Conservation (phyloP, 1,284 basidiomycete species). For the Microstroma glucosiphilum region DNA sequence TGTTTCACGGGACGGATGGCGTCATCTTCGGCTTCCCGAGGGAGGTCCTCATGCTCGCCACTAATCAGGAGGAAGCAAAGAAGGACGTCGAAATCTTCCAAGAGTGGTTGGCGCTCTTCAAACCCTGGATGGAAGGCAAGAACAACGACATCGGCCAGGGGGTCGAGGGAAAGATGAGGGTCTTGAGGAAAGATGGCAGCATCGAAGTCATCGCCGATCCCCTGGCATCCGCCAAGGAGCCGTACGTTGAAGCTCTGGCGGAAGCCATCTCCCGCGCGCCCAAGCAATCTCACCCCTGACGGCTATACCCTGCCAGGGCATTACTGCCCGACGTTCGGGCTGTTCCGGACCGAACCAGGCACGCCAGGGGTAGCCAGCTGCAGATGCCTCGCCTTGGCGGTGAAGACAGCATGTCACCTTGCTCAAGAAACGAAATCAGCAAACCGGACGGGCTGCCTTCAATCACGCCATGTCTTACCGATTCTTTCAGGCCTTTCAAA, state of each 20-base stretch:
- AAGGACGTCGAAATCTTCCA: not conserved
- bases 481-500: too few species aligned
- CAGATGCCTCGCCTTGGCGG: too few species aligned
- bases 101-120: not conserved
- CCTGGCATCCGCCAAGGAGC: not conserved
- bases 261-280: not conserved
- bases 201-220: conserved; percentile 1
- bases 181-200: conserved; percentile 5
- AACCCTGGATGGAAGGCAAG: not conserved
- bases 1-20: conserved; percentile 17
- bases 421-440: too few species aligned
- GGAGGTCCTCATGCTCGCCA: not conserved
- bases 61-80: not conserved
- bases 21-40: conserved; percentile 13
- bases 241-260: not conserved
- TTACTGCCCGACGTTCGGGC: too few species aligned
- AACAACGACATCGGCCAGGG: conserved; percentile 24
- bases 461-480: too few species aligned
- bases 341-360: too few species aligned
- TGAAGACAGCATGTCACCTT: too few species aligned
- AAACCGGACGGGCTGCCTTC: too few species aligned
- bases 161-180: conserved; percentile 2
- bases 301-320: too few species aligned
- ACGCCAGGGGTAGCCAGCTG: too few species aligned
- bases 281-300: too few species aligned